Evolutionary conservation across 2,329 filamentous ascomycete genomes (phyloP), one percentile per base, ranked within the genome.

Genomic region (Epichloe glyceriae): DNA sequence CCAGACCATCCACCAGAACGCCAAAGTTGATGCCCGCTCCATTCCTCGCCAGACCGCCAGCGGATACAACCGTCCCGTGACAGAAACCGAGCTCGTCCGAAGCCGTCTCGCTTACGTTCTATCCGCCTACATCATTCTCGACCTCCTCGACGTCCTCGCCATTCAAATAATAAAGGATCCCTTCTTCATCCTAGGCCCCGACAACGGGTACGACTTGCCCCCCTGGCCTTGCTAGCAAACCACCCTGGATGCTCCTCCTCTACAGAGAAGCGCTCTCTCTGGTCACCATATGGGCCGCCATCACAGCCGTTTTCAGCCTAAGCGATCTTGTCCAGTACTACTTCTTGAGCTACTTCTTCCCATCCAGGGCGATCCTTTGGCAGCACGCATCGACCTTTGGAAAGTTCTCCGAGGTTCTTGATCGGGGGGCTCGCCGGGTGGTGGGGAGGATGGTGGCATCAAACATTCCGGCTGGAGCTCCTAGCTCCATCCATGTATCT

Each of bases 391-490:
- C 77, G 33, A 69, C 76, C 4, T 74, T 82, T 53, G 83, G 85
- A 12, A 71, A 71, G 19, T 69, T 76, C 50, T 58, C 59, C 0
- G 67, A 72, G 26, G 72, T 90, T 2, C 66, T 83, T 11, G 79
- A 88, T 54, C 73, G 79, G 52, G 52, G 90, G 91, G 0, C 71
- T 96, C 2, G 75, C 78, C 1, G 90, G 89, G 1, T 85, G 84
- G 67, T 97, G 91, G 91, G 83, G 86, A 43, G 74, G 73, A 20
- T 91, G 82, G 75, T 96, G 91, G 91, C 91, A 97, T 65, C 90
- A 96, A 67, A 83, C 84, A 3, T 94, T 95, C 68, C 84, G 89
- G 1, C 76, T 81, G 50, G 80, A 79, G 2, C 89, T 91, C 61
- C 68, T 78, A 39, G 75, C 80, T 4, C 83, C 84, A 0, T 69